phyloP scores from a whole-genome alignment of 1,284 basidiomycete species.

The Fomes fomentarius region DNA sequence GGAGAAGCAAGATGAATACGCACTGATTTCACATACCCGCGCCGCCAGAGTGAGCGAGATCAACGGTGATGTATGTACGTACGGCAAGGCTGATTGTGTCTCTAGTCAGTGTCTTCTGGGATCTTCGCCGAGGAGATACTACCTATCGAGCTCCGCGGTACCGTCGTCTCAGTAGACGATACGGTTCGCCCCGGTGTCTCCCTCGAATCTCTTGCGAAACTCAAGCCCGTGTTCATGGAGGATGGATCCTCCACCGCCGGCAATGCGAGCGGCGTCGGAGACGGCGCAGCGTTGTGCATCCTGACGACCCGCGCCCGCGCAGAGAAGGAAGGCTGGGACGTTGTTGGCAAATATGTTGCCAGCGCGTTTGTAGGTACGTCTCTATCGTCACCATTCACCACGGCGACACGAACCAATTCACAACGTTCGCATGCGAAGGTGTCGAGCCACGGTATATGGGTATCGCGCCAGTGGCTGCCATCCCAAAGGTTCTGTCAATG shows the following conservation, averaged over 20 bases:
- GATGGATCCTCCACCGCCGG: constrained; percentile 88
- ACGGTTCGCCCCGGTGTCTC: constrained; percentile 84
- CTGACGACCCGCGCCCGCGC: constrained; percentile 86
- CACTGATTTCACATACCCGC: constrained; percentile 80
- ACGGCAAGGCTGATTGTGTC: background rate
- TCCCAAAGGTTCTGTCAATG: constrained; percentile 79
- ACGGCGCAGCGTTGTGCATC: constrained; percentile 92
- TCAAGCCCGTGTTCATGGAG: constrained; percentile 78
- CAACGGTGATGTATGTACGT: background rate
- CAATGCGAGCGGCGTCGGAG: constrained; percentile 94
- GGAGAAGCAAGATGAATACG: constrained; percentile 81
- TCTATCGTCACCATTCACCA: background rate
- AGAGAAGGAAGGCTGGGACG: constrained; percentile 82
- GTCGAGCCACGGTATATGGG: constrained; percentile 89
- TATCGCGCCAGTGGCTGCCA: constrained; percentile 83
- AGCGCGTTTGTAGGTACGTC: constrained; percentile 77
- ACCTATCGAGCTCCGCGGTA: constrained; percentile 67
- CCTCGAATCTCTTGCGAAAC: constrained; percentile 60
- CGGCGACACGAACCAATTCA: background rate
- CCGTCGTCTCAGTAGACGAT: constrained; percentile 70
- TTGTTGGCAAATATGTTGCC: constrained; percentile 89
- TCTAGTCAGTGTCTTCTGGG: constrained; percentile 62
- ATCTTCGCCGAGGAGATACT: constrained; percentile 83
- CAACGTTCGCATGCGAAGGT: constrained; percentile 43
- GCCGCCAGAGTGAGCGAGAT: constrained; percentile 56